These are phyloP conservation scores for Fusarium xyrophilum DNA, from an alignment of 2,329 filamentous ascomycete species.

Conservation along the genomic window DNA sequence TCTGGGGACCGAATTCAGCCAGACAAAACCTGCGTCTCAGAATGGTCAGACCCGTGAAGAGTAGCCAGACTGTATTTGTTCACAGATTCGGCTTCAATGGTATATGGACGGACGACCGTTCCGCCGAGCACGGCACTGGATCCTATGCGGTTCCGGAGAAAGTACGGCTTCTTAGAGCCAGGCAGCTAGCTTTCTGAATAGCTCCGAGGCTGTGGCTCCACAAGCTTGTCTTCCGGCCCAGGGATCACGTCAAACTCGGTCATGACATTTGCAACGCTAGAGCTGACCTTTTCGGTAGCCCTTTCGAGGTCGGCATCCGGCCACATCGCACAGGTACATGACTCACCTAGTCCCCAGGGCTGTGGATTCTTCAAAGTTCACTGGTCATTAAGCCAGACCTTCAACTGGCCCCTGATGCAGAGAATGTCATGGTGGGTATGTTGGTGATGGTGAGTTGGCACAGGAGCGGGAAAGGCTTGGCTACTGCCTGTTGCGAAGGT, in stretches of 20 bases:
- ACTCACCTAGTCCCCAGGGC: not conserved
- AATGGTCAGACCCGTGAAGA: not conserved
- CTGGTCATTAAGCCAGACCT: not conserved
- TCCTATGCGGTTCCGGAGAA: not conserved
- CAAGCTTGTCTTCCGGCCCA: not conserved
- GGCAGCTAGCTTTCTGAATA: not conserved
- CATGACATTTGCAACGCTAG: no score
- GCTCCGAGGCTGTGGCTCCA: not conserved
- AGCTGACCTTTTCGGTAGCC: not conserved
- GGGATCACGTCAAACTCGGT: not conserved
- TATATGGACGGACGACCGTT: not conserved
- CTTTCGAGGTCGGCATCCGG: not conserved
- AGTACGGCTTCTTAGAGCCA: not conserved
- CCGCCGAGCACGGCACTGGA: not conserved
- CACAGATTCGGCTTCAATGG: not conserved
- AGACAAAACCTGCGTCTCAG: not conserved
- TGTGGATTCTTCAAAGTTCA: not conserved
- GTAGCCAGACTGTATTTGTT: not conserved
- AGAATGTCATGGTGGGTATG: not conserved
- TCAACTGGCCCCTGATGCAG: not conserved
- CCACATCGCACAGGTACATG: not conserved
- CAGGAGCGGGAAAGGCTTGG: not conserved
- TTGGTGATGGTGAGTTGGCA: not conserved
- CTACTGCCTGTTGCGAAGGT: no score
- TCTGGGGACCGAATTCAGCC: not conserved